Base-by-base conservation (phyloP, 1,284 basidiomycete species). In the Microbotryum intermedium region DNA sequence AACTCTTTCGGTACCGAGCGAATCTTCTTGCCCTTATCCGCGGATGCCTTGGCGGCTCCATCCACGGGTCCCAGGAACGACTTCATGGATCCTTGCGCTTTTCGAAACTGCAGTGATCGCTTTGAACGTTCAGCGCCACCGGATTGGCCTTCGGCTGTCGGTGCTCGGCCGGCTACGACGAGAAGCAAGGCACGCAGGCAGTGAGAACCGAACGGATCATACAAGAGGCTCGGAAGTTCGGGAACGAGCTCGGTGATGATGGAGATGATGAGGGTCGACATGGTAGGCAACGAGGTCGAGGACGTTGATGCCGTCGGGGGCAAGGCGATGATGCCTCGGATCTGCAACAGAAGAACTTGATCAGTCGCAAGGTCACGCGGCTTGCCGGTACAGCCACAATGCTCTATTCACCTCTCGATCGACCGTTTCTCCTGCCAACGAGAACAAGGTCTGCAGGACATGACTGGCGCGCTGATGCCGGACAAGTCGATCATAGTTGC, bases 401-500 rank as follows among this genome's bases (percentile, higher is more conserved):
- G 1, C 6, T 11, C 28, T 39, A 50, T 79, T 55, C 61, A 89
- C 90, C 81, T 97, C 92, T 70, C 91, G 81, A 51, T 84, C 81
- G 26, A 92, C 76, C 0, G 90, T 90, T 50, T 85, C 81, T n/a
- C 66, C 61, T 0, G 84, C 84, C 7, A 90, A 80, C 5, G 80
- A 81, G 66, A 94, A 80, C 65, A 93, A 77, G 0, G 90, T 94
- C 74, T 95, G 91, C 66, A 86, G 85, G 10, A 94, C 91, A 80
- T 95, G 92, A 26, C 89, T 92, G 20, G 87, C 89, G 76, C 91
- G 92, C 25, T 91, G 82, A 72, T 95, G 88, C 69, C 79, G 82
- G 43, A 83, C 77, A 20, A 94, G 79, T 47, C 78, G 73, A 63
- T 83, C 83, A 67, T 84, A 88, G 85, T 87, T 88, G 72, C 88